phyloP scores from a whole-genome alignment of 2,329 filamentous ascomycete species.

The Graphilbum ipis-grandicollis region DNA sequence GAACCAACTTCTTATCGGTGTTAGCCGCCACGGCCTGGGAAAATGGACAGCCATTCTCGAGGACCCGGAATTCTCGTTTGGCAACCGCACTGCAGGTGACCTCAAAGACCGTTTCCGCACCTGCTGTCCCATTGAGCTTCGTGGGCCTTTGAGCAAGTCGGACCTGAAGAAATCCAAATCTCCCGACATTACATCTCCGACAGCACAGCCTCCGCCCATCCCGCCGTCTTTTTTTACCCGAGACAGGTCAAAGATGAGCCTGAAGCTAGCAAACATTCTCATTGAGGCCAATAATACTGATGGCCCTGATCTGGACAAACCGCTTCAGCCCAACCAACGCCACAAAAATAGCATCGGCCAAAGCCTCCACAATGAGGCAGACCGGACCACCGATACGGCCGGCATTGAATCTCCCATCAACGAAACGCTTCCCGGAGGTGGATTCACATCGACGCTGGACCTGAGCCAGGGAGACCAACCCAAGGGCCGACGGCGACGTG shows the following conservation, averaged over 20 bases:
- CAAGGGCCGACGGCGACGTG: constrained; percentile 13
- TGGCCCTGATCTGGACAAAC: too few species aligned
- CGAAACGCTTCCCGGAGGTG: too few species aligned
- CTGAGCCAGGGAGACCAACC: constrained; percentile 7
- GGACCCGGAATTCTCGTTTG: constrained; percentile 42
- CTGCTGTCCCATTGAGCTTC: constrained; percentile 44
- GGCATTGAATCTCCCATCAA: constrained; percentile 3
- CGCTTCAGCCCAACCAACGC: too few species aligned
- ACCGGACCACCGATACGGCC: not conserved
- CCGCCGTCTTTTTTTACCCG: constrained; percentile 3
- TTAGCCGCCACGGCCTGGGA: constrained; percentile 44
- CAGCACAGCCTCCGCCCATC: not conserved
- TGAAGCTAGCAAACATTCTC: constrained; percentile 39
- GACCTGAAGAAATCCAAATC: constrained; percentile 2
- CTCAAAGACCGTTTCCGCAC: constrained; percentile 50
- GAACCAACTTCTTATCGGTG: constrained; percentile 41
- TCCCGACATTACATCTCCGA: not conserved
- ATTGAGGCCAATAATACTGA: constrained; percentile 24
- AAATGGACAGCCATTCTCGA: constrained; percentile 49
- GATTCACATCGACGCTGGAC: not conserved
- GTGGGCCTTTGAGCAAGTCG: constrained; percentile 19
- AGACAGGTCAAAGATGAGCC: constrained; percentile 26
- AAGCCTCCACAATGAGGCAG: constrained; percentile 5
- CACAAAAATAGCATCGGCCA: too few species aligned
- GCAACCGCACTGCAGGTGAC: constrained; percentile 42